Evolutionary conservation across 2,329 filamentous ascomycete genomes (phyloP).

Genomic region (Myrmaecium sp.): DNA sequence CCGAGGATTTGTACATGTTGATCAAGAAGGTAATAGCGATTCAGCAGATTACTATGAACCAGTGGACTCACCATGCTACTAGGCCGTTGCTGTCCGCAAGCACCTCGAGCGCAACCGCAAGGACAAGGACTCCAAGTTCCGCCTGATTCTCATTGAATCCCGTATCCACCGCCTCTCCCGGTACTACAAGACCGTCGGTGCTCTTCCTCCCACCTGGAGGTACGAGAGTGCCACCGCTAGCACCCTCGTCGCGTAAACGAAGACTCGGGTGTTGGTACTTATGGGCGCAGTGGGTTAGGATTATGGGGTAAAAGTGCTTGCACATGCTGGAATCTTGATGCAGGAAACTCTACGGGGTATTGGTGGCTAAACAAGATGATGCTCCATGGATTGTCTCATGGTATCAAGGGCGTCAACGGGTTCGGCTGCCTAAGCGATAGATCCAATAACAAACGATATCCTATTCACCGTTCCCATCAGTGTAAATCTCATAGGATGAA

Average conservation of each 20-base stretch:
- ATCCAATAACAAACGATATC: too few species aligned
- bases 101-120: conserved; percentile 99
- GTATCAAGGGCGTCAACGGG: too few species aligned
- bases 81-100: conserved; percentile 98
- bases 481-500: too few species aligned
- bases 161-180: conserved; percentile 98
- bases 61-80: conserved; percentile 2
- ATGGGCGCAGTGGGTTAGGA: too few species aligned
- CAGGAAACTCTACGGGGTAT: too few species aligned
- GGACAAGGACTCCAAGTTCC: conserved; percentile 99
- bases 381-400: too few species aligned
- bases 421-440: too few species aligned
- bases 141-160: conserved; percentile 99
- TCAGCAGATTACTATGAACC: not conserved
- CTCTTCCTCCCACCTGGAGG: conserved; percentile 83
- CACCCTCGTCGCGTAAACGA: conserved; percentile 74
- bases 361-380: too few species aligned
- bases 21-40: conserved; percentile 80
- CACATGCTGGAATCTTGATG: too few species aligned
- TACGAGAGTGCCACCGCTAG: conserved; percentile 96
- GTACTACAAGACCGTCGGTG: conserved; percentile 96
- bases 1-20: conserved; percentile 99
- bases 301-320: too few species aligned
- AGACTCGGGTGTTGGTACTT: conserved; percentile 2
- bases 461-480: too few species aligned